Evolutionary conservation across 306 rosid genomes (phyloP), one percentile per base, ranked within the genome.

Genomic region (Pyrus communis): DNA sequence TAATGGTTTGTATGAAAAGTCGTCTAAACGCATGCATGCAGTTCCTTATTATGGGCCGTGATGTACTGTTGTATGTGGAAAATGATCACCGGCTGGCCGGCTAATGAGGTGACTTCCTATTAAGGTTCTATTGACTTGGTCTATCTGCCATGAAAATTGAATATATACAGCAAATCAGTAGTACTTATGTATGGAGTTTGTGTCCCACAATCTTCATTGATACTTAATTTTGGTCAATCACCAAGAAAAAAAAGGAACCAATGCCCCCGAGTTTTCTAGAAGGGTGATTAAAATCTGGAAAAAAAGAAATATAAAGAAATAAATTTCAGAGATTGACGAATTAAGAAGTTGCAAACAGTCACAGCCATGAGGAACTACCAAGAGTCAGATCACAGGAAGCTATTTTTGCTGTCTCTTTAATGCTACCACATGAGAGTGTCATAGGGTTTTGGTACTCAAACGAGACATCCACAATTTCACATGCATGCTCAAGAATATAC

Each of bases 371-470:
- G 55, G 12, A 11, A 10, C 59, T 22, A 25, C 11, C 8, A 4
- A 60, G 70, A 62, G 31, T 62, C 60, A 74, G 70, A 42, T 62
- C 46, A 7, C 15, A 61, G 69, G 49, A 40, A 27, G 46, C 9
- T 22, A 49, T 49, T 66, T 74, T 74, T 62, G 70, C 15, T 61
- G 69, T 74, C 46, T 28, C 42, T 55, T 81, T 9, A 81, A 81
- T 76, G 81, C 84, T 28, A 64, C 84, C 81, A 81, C 84, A 76
- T 81, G 84, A 76, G 54, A 38, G 74, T 64, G 84, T 71, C 78
- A 57, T 71, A 71, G 58, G 67, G 35, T 45, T 78, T 78, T 52
- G 77, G 58, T 63, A 70, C 77, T 78, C 67, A 31, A 54, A 43
- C 13, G 74, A 45, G 69, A 43, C 78, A 76, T 40, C 77, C 84